Conservation (phyloP, 2,329 filamentous ascomycete species). For the Cercospora janseana region DNA sequence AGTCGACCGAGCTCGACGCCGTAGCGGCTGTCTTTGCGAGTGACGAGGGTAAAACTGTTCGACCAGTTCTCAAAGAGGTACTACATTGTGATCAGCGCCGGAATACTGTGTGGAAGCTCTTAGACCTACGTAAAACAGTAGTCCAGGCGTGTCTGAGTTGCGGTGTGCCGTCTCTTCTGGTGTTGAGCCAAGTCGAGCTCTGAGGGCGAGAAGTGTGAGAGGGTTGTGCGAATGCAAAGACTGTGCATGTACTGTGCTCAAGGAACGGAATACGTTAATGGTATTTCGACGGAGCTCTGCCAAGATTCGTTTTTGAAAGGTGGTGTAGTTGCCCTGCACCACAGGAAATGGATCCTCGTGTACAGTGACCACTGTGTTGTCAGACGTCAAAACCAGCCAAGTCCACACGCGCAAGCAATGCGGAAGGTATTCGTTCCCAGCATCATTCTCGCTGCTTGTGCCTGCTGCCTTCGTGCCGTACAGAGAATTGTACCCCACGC, state of each 20-base stretch:
- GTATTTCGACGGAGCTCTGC: conserved; percentile 57
- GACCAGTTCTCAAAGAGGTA: conserved; percentile 67
- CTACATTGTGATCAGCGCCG: background rate
- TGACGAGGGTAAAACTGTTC: conserved; percentile 58
- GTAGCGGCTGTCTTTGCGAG: conserved; percentile 48
- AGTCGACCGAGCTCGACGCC: conserved; percentile 46
- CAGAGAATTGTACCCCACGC: conserved; percentile 68
- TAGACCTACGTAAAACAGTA: conserved; percentile 54
- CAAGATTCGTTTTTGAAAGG: conserved; percentile 48
- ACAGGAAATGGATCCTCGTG: conserved; percentile 58
- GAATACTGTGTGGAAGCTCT: background rate
- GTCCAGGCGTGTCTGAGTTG: conserved; percentile 56
- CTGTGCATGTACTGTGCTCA: conserved; percentile 52
- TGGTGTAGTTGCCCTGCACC: conserved; percentile 37
- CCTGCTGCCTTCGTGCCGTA: conserved; percentile 39
- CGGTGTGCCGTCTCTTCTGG: conserved; percentile 49
- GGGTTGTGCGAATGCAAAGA: conserved; percentile 39
- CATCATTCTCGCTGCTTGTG: background rate
- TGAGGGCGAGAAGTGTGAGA: conserved; percentile 46
- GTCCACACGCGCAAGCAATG: conserved; percentile 58
- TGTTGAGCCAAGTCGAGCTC: conserved; percentile 46
- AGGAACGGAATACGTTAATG: conserved; percentile 59
- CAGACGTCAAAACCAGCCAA: conserved; percentile 68
- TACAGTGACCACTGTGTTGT: conserved; percentile 69
- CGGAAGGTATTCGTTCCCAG: conserved; percentile 20